Conservation (phyloP, 148 eudicot genomes). For the Beta vulgaris region DNA sequence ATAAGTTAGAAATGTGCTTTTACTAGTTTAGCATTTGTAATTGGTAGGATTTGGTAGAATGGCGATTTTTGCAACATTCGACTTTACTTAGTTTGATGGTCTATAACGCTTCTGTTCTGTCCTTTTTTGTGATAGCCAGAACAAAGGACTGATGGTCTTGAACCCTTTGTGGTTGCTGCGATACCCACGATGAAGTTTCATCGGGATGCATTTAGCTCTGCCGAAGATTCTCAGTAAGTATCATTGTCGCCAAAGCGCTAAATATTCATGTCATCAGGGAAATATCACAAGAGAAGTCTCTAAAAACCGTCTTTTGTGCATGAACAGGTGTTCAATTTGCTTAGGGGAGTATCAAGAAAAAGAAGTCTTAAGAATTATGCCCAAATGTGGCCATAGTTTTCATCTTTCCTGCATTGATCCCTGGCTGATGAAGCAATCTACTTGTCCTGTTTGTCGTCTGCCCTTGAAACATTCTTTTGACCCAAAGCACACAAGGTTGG, state of each 20-base stretch:
- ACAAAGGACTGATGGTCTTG: slow-evolving; percentile 51
- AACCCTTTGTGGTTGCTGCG: slow-evolving; percentile 57
- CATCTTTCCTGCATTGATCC: slow-evolving; percentile 66
- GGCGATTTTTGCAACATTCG: not conserved
- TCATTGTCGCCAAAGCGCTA: not conserved
- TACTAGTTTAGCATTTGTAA: no score
- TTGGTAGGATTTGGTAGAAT: no score
- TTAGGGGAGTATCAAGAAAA: slow-evolving; percentile 72
- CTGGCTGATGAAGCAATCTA: slow-evolving; percentile 65
- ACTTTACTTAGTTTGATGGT: not conserved
- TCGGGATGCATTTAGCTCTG: slow-evolving; percentile 51
- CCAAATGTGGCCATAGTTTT: slow-evolving; percentile 66
- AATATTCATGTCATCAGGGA: not conserved
- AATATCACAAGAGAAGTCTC: no score
- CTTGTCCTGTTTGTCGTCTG: slow-evolving; percentile 78
- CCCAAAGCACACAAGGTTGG: slow-evolving; percentile 8
- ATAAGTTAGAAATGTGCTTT: no score
- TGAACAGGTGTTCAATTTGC: slow-evolving; percentile 72
- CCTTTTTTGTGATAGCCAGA: slow-evolving; percentile 45
- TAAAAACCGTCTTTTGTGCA: no score
- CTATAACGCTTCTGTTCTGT: not conserved
- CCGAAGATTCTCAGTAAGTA: slow-evolving; percentile 60
- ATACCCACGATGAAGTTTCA: slow-evolving; percentile 64
- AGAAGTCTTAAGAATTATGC: slow-evolving; percentile 64
- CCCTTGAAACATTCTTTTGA: slow-evolving; percentile 37